Evolutionary conservation across 768 basidiomycete species (phyloP), one percentile per base, ranked within the genome.

Genomic region (Tulasnella sp.): DNA sequence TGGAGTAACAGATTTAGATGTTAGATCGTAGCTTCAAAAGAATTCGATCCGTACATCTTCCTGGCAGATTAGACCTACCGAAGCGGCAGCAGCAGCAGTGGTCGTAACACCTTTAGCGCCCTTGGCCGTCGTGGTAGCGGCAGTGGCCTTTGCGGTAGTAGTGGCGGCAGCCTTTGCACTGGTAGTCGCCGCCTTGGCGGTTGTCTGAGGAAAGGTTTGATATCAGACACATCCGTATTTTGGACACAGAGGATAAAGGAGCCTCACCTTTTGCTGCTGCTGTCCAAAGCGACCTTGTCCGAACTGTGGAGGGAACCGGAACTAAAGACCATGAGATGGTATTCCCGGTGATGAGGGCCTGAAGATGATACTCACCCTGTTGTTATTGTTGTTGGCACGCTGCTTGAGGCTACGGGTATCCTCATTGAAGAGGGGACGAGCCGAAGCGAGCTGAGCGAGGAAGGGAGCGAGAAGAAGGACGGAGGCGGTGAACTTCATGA

Each of bases 71-170:
- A n/a, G n/a, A n/a, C n/a, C n/a, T n/a, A n/a, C n/a, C n/a, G n/a
- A n/a, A n/a, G n/a, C n/a, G n/a, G n/a, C n/a, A n/a, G n/a, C n/a
- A n/a, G n/a, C n/a, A n/a, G n/a, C n/a, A n/a, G 19, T 29, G 7
- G 47, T 48, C n/a, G 47, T n/a, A 11, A 5, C n/a, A 21, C 27
- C 47, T n/a, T 60, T 62, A 55, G 45, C 55, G 53, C 51, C 63
- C 24, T 64, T 66, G 24, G 59, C 52, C 29, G 63, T 56, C 27
- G 63, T 53, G 7, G 62, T 41, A 13, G 64, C 52, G 21, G 53
- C 51, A 52, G 53, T 68, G 19, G 61, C 63, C 43, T 68, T 64
- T 41, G 53, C 47, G 34, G 61, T 63, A n/a, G 63, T 61, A 45
- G 61, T 65, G 64, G 49, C 56, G 17, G 62, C 63, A 13, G 56